Evolutionary conservation across 495 filamentous ascomycete species (phyloP).

Genomic region (Durotheca rogersii): DNA sequence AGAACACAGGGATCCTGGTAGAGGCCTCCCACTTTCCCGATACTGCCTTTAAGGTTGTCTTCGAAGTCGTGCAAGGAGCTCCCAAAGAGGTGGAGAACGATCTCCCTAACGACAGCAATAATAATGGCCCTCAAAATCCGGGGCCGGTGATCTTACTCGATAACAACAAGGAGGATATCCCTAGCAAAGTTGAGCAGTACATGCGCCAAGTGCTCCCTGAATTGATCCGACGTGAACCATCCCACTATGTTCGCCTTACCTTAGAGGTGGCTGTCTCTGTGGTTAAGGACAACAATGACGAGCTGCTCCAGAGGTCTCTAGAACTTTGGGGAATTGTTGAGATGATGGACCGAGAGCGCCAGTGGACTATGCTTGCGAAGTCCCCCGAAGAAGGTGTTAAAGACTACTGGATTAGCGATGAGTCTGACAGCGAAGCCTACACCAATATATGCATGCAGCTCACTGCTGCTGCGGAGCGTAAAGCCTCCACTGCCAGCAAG

Average conservation of each 20-base stretch:
- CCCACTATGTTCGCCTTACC: slow-evolving; percentile 67
- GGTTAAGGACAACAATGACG: slow-evolving; percentile 57
- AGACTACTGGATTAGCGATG: slow-evolving; percentile 40
- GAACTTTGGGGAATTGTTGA: slow-evolving; percentile 78
- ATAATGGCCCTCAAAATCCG: neutral
- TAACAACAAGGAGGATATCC: slow-evolving; percentile 66
- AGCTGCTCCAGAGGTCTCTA: slow-evolving; percentile 63
- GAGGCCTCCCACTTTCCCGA: slow-evolving; percentile 71
- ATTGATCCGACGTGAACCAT: slow-evolving; percentile 65
- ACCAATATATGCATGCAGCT: slow-evolving; percentile 66
- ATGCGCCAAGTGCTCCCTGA: slow-evolving; percentile 62
- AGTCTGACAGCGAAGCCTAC: slow-evolving; percentile 46
- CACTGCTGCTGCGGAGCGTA: slow-evolving; percentile 70
- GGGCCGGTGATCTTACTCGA: slow-evolving; percentile 56
- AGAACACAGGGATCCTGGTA: slow-evolving; percentile 59
- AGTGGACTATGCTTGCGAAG: slow-evolving; percentile 60
- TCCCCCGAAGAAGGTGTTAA: slow-evolving; percentile 32
- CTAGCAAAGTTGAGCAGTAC: slow-evolving; percentile 67
- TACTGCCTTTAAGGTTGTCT: slow-evolving; percentile 51
- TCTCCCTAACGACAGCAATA: slow-evolving; percentile 6
- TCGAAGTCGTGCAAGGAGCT: slow-evolving; percentile 55
- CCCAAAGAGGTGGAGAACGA: slow-evolving; percentile 42
- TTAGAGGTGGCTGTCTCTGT: slow-evolving; percentile 60
- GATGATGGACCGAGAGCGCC: slow-evolving; percentile 66
- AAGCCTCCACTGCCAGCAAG: slow-evolving; percentile 64